phyloP scores from a whole-genome alignment of 345 rosid species.

The Brassica carinata region DNA sequence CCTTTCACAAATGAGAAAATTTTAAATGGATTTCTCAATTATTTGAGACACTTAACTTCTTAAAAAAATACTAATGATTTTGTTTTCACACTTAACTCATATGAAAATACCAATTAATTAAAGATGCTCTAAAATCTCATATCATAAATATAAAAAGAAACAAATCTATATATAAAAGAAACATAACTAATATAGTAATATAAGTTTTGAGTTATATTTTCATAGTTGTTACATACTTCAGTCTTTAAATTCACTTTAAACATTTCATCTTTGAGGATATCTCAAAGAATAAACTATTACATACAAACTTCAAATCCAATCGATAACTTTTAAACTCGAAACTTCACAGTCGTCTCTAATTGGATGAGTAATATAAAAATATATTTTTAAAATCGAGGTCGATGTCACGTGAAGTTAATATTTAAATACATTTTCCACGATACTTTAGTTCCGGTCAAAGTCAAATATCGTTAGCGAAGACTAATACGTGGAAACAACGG shows the following conservation, averaged over 20 bases:
- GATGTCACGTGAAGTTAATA: neutral
- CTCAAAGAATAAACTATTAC: neutral
- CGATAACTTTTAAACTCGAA: neutral
- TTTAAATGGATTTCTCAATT: neutral
- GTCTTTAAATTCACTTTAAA: neutral
- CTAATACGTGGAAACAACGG: neutral
- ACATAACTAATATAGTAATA: neutral
- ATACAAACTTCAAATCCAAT: neutral
- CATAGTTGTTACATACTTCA: neutral
- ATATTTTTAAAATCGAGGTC: neutral
- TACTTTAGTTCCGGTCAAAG: conserved; percentile 12
- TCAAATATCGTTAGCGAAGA: neutral
- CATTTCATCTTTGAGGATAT: neutral
- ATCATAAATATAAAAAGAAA: neutral
- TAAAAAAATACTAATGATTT: neutral
- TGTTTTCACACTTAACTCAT: conserved; percentile 7
- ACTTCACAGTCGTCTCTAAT: neutral
- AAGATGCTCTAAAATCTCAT: neutral
- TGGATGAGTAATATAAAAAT: neutral
- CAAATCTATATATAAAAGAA: neutral
- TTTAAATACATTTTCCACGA: neutral
- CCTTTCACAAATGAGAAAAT: neutral
- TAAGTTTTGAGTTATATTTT: neutral
- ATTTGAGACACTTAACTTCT: neutral
- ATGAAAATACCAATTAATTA: neutral